Conservation (phyloP, 495 filamentous ascomycete species). For the Tirmania nivea region DNA sequence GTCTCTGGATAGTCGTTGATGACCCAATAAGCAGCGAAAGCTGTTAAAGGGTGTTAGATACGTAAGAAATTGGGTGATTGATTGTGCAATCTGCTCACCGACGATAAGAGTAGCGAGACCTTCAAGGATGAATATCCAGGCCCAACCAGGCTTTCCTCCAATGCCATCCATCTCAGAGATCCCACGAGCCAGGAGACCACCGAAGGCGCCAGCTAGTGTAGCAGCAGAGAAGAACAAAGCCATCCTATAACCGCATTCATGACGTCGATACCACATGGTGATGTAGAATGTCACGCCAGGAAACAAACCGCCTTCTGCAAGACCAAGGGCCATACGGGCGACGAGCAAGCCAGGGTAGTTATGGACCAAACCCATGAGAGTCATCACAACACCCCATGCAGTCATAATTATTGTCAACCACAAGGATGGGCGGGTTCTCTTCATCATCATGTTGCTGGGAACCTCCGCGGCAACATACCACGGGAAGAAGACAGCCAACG, state of each 20-base stretch:
- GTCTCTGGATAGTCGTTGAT: constrained; percentile 38
- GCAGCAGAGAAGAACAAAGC: constrained; percentile 47
- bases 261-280: constrained; percentile 52
- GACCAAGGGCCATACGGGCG: constrained; percentile 37
- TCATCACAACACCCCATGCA: constrained; percentile 23
- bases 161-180: constrained; percentile 41
- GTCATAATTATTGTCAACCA: constrained; percentile 36
- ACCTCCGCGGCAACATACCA: constrained; percentile 46
- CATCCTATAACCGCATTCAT: constrained; percentile 36
- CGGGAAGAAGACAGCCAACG: constrained; percentile 42
- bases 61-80: constrained; percentile 1
- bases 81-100: constrained; percentile 13
- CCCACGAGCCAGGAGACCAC: constrained; percentile 43
- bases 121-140: constrained; percentile 55
- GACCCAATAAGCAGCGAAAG: constrained; percentile 28
- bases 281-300: constrained; percentile 58
- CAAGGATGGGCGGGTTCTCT: constrained; percentile 37
- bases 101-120: constrained; percentile 28
- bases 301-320: constrained; percentile 41
- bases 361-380: constrained; percentile 35
- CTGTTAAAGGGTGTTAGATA: constrained; percentile 17
- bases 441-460: constrained; percentile 43
- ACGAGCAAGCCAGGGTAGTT: constrained; percentile 34
- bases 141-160: constrained; percentile 35
- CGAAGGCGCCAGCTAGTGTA: constrained; percentile 33